Evolutionary conservation across 129 eudicot species (phyloP), one percentile per base, ranked within the genome.

Genomic region (Lactuca saligna): DNA sequence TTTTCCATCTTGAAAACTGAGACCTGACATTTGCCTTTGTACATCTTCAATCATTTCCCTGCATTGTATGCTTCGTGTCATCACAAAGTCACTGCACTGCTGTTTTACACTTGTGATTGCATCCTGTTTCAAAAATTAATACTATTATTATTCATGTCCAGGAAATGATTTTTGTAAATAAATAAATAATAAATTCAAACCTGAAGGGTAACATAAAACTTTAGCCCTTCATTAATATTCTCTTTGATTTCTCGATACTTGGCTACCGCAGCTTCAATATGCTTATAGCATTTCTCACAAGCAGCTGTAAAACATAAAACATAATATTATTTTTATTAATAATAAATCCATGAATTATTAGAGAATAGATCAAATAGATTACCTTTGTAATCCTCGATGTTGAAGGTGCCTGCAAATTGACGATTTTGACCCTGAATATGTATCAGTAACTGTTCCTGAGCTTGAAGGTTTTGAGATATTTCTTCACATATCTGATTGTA

Each of bases 121-220:
- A 63, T 94, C 99, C 99, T 94, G 88, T 87, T 79, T 11, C 48
- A 39, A 48, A 29, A 14, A 12, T 17, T 42, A 8, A 42, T 8
- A 20, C 20, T 20, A 25, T 25, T 0, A 25, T 46, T 11, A 46
- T 10, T 11, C n/a, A 46, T 12, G n/a, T 46, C 51, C 5, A 17
- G 31, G 5, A 48, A 61, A 72, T 29, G 4, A 57, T 13, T 29
- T 69, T 11, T 14, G 37, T 44, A 10, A 61, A 49, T 7, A 10
- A 61, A 49, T 7, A 4, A 42, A 6, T 9, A 20, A 69, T 54
- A 15, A 7, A 37, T 15, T 34, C 46, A 57, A 83, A 87, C 97
- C 96, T 94, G 99, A 80, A 94, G 99, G 41, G 99, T 94, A 48
- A 94, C 97, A 79, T 94, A 94, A 76, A 94, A 94, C 83, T 94